Base-by-base conservation (phyloP, 108 stramenopile species). In the Nannochloropsis gaditana region DNA sequence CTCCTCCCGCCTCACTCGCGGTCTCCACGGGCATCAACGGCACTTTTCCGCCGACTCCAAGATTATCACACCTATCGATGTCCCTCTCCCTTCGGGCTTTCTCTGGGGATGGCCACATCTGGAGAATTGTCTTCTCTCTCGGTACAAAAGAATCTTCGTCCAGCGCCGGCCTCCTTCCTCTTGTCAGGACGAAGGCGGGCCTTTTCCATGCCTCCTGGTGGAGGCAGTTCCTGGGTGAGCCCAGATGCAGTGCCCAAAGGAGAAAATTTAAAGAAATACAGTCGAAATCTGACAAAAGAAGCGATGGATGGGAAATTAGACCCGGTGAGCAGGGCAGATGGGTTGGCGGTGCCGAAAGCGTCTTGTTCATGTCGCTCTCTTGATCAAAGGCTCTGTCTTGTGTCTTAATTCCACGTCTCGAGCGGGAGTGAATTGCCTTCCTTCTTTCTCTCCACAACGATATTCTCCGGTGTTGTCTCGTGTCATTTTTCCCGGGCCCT, bases 251-350 rank as follows among this genome's bases (percentile, higher is more conserved):
- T 83, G n/a, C 83, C 50, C 4, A 73, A 73, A 8, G 84, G 84
- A 11, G 84, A 84, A n/a, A 15, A 11, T 10, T 5, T 84, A 9
- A 84, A 84, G 41, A 82, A 85, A 19, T 85, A 81, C 0, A 31
- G 44, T 11, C 11, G 42, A 9, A 80, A 85, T 31, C 81, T 85
- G 9, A 85, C 85, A 19, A 42, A 82, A 43, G 85, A 80, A 9
- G 85, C 85, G 3, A 43, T n/a, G 31, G 82, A 85, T 15, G 85
- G 85, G 11, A 83, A 44, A 6, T 81, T 85, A 11, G 85, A 85
- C 50, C 85, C 85, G 59, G 59, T 73, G 59, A n/a, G 59, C n/a
- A 8, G n/a, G 31, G 31, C 31, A 31, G 31, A 1, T 31, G 31
- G 31, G 31, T 31, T 31, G 31, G 31, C 31, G 31, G 31, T 31